phyloP scores from a whole-genome alignment of 768 basidiomycete species.

The Pleurotus eryngii region DNA sequence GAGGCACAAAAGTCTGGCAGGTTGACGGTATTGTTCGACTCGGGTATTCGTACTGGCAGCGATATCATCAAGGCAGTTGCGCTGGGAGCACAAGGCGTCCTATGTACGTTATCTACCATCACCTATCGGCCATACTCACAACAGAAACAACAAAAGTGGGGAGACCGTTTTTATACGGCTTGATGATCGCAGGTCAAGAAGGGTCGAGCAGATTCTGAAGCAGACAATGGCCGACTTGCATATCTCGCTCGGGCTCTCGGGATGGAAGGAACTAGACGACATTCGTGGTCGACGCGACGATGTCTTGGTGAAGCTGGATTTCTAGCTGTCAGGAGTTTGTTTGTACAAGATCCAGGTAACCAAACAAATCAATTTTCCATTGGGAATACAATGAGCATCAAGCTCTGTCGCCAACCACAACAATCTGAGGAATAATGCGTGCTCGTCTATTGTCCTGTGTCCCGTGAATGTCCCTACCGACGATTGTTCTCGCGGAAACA shows the following conservation, averaged over 20 bases:
- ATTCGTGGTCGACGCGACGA: conserved; percentile 57
- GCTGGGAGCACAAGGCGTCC: conserved; percentile 76
- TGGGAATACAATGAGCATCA: too few species aligned
- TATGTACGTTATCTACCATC: conserved; percentile 45
- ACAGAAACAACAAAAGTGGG: conserved; percentile 42
- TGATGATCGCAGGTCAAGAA: conserved; percentile 62
- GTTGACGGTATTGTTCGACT: conserved; percentile 70
- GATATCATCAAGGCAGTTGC: conserved; percentile 85
- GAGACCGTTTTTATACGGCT: conserved; percentile 72
- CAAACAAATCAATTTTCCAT: too few species aligned
- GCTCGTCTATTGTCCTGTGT: background rate
- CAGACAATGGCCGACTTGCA: conserved; percentile 68
- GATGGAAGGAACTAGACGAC: conserved; percentile 55
- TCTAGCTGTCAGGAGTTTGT: background rate
- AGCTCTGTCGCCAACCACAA: too few species aligned
- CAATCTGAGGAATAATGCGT: background rate
- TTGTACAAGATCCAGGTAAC: too few species aligned
- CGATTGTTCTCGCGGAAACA: conserved; percentile 5
- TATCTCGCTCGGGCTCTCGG: conserved; percentile 56
- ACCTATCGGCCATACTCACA: background rate
- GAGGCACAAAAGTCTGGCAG: conserved; percentile 56
- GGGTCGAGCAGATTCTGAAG: conserved; percentile 69
- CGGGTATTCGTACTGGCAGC: conserved; percentile 76
- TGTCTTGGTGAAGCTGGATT: conserved; percentile 30
- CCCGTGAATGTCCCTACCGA: background rate